Evolutionary conservation across 2,329 filamentous ascomycete species (phyloP).

Genomic region (Nigrograna mackinnonii): DNA sequence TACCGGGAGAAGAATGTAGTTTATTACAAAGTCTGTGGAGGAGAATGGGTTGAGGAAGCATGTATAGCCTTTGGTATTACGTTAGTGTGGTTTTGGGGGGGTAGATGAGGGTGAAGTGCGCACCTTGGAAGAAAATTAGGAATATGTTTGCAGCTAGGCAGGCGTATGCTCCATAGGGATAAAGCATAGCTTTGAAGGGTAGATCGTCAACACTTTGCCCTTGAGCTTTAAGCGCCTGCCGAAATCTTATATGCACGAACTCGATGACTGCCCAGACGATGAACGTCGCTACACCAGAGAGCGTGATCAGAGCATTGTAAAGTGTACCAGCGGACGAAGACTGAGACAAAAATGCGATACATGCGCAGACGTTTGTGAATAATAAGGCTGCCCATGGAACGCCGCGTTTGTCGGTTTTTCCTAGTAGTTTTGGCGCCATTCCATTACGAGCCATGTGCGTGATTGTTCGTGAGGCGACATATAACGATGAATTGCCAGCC

Average conservation of each 20-base stretch:
- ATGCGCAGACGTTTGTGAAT: constrained; percentile 42
- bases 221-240: constrained; percentile 40
- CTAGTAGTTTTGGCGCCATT: constrained; percentile 17
- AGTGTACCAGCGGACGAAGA: constrained; percentile 12
- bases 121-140: constrained; percentile 17
- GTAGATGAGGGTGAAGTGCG: not conserved
- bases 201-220: constrained; percentile 32
- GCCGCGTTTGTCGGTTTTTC: constrained; percentile 10
- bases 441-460: constrained; percentile 13
- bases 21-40: constrained; percentile 16
- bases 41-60: constrained; percentile 19
- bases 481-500: constrained; percentile 16
- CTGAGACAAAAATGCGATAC: constrained; percentile 36
- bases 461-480: constrained; percentile 17
- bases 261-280: constrained; percentile 44
- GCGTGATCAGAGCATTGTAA: constrained; percentile 13
- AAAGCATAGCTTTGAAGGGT: constrained; percentile 16
- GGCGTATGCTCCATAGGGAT: constrained; percentile 15
- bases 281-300: constrained; percentile 40
- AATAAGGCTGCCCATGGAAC: constrained; percentile 31
- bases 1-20: constrained; percentile 18
- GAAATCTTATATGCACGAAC: constrained; percentile 48
- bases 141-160: constrained; percentile 18
- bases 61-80: constrained; percentile 15
- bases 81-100: no score